Evolutionary conservation across 495 filamentous ascomycete species (phyloP).

Genomic region (Aspergillus carlsbadensis): DNA sequence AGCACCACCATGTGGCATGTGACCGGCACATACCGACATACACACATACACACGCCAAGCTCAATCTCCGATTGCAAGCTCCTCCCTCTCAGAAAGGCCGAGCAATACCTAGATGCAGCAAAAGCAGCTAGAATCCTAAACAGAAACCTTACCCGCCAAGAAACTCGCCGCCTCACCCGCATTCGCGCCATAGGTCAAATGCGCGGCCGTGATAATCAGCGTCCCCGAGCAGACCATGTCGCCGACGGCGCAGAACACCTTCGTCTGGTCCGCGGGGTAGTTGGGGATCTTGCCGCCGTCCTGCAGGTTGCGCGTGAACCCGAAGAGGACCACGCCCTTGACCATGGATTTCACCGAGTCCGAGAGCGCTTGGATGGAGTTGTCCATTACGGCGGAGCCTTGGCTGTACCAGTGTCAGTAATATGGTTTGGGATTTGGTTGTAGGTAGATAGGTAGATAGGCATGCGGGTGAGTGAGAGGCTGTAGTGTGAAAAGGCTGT

Average conservation of each 20-base stretch:
- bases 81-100: too few relatives aligned
- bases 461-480: too few relatives aligned
- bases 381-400: constrained; percentile 53
- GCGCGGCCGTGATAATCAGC: constrained; percentile 43
- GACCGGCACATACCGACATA: too few relatives aligned
- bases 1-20: too few relatives aligned
- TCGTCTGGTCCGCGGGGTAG: constrained; percentile 39
- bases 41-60: too few relatives aligned
- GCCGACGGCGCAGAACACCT: constrained; percentile 50
- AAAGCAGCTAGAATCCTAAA: too few relatives aligned
- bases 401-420: constrained; percentile 37
- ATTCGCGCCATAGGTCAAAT: constrained; percentile 40
- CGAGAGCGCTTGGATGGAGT: constrained; percentile 40
- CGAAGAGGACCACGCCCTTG: constrained; percentile 51
- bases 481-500: too few relatives aligned
- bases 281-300: constrained; percentile 45
- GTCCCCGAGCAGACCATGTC: constrained; percentile 53
- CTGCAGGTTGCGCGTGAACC: constrained; percentile 56
- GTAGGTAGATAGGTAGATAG: too few relatives aligned
- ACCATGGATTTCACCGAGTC: constrained; percentile 41
- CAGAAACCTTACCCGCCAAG: constrained; percentile 10
- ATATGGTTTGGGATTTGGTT: too few relatives aligned
- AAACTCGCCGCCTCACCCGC: constrained; percentile 20
- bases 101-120: too few relatives aligned
- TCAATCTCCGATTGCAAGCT: too few relatives aligned